Conservation (phyloP, 768 basidiomycete species). For the Lactarius sanguifluus region DNA sequence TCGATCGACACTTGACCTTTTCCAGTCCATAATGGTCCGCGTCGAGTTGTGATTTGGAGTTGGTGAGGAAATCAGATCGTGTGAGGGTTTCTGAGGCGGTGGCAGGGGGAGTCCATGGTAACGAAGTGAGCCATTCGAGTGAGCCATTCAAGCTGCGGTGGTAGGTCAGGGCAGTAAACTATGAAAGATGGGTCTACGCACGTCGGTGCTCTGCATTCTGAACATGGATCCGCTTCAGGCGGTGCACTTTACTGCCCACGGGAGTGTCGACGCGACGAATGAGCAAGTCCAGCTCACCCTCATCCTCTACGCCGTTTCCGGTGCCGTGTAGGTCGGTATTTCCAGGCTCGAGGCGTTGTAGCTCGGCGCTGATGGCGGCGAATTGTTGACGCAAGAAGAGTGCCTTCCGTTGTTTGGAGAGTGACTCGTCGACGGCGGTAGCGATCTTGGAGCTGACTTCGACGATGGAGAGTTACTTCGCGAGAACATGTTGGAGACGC, state of each 20-base stretch:
- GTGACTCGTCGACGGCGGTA: slow-evolving; percentile 73
- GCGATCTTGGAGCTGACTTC: slow-evolving; percentile 83
- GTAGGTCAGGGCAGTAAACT: neutral
- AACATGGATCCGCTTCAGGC: slow-evolving; percentile 83
- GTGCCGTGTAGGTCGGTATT: slow-evolving; percentile 7
- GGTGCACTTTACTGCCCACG: slow-evolving; percentile 70
- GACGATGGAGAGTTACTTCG: slow-evolving; percentile 73
- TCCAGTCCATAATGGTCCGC: slow-evolving; percentile 93
- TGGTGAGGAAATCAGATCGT: slow-evolving; percentile 59
- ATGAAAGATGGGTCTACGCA: slow-evolving; percentile 39
- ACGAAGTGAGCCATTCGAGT: slow-evolving; percentile 87
- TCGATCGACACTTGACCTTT: slow-evolving; percentile 86
- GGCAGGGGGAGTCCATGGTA: slow-evolving; percentile 74
- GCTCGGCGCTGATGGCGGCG: slow-evolving; percentile 74
- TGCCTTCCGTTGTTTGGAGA: slow-evolving; percentile 88
- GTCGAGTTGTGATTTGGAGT: slow-evolving; percentile 79
- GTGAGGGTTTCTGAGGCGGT: slow-evolving; percentile 42
- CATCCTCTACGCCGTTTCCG: slow-evolving; percentile 48
- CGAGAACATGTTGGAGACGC: slow-evolving; percentile 66
- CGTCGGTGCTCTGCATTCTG: slow-evolving; percentile 91
- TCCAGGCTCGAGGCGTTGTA: slow-evolving; percentile 50
- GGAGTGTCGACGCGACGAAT: slow-evolving; percentile 69
- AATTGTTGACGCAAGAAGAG: slow-evolving; percentile 84
- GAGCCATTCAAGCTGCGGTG: slow-evolving; percentile 80
- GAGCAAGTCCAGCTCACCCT: slow-evolving; percentile 76